Evolutionary conservation across 2,329 filamentous ascomycete genomes (phyloP).

Genomic region (Huntiella savannae): DNA sequence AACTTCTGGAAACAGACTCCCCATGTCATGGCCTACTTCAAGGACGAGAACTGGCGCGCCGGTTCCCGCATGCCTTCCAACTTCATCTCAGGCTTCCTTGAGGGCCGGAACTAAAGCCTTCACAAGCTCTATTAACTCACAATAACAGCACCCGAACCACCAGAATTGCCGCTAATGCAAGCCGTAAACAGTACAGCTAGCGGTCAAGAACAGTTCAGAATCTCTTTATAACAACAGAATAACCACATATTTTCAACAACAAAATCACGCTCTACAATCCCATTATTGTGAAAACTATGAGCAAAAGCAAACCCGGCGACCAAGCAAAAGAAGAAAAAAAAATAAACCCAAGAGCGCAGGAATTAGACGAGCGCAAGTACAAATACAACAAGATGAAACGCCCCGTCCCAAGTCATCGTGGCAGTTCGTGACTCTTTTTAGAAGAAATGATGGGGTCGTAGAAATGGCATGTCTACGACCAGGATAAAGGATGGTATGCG

Average conservation of each 20-base stretch:
- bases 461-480: no score
- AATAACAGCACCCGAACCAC: neutral
- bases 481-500: no score
- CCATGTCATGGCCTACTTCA: conserved; percentile 94
- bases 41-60: conserved; percentile 61
- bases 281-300: neutral
- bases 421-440: conserved; percentile 5
- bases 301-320: neutral
- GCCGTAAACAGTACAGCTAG: neutral
- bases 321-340: conserved; percentile 1
- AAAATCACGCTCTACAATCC: conserved; percentile 1
- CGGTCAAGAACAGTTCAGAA: neutral
- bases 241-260: conserved; percentile 2
- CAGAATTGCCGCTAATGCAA: neutral
- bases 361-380: neutral
- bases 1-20: conserved; percentile 98
- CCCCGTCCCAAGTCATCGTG: conserved; percentile 6
- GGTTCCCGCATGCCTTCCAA: conserved; percentile 60
- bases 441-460: neutral
- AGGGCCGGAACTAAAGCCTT: conserved; percentile 45
- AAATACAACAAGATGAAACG: conserved; percentile 8
- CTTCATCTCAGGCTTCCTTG: conserved; percentile 89
- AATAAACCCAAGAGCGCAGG: neutral
- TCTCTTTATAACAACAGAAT: conserved; percentile 3
- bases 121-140: neutral